phyloP scores from a whole-genome alignment of 2,329 filamentous ascomycete genomes.

The Fusarium nelsonii region DNA sequence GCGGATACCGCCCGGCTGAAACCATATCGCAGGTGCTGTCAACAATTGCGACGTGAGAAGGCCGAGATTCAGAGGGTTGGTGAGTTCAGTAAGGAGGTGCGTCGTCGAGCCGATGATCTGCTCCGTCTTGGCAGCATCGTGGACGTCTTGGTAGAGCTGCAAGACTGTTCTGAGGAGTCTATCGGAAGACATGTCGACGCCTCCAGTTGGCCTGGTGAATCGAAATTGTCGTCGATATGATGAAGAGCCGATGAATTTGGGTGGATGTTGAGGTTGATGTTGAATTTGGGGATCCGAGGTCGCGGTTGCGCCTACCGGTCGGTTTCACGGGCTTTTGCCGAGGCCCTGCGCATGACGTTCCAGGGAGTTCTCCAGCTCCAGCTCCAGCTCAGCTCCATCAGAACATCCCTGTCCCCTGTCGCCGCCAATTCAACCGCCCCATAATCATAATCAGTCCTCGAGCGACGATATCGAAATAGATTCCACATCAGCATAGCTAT shows the following conservation, averaged over 20 bases:
- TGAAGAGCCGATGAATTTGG: conserved; percentile 14
- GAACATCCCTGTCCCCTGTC: conserved; percentile 29
- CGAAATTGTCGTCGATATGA: conserved; percentile 2
- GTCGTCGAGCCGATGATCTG: conserved; percentile 75
- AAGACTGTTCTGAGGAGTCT: conserved; percentile 75
- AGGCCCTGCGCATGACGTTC: conserved; percentile 47
- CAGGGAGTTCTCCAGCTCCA: conserved; percentile 22
- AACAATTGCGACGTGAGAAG: conserved; percentile 80
- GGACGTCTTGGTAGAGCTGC: conserved; percentile 67
- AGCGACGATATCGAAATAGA: conserved; percentile 14
- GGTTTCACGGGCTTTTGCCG: conserved; percentile 48
- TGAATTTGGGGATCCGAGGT: conserved; percentile 27
- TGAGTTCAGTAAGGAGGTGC: conserved; percentile 75
- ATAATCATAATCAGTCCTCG: conserved; percentile 27
- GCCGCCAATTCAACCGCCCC: conserved; percentile 34
- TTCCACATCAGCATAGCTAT: conserved; percentile 15
- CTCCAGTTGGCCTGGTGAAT: conserved; percentile 8
- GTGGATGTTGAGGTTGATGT: neutral
- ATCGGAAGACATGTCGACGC: conserved; percentile 71
- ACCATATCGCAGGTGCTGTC: conserved; percentile 78
- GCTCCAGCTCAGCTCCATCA: conserved; percentile 12
- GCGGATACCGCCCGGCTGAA: conserved; percentile 68
- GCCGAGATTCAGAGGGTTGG: conserved; percentile 80
- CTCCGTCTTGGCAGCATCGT: conserved; percentile 63
- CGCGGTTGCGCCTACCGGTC: conserved; percentile 36